Evolutionary conservation across 2,329 filamentous ascomycete genomes (phyloP), one percentile per base, ranked within the genome.

Genomic region (Talaromyces sp.): DNA sequence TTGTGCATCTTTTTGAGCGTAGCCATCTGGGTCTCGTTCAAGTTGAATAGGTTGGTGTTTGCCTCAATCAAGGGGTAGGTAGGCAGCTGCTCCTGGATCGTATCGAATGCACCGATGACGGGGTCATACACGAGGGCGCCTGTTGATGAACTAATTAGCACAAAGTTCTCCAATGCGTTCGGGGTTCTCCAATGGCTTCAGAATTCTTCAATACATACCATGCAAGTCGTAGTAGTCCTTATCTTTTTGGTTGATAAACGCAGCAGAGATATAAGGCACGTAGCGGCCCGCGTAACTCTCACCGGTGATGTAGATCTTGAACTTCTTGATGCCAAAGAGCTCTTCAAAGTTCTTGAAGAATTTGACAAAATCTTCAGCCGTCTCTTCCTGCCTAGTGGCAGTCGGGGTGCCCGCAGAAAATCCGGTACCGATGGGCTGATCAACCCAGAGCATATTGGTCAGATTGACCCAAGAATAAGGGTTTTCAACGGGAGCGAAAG

Each of bases 331-430:
- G 14, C 77, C 80, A 66, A 92, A 92, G 0, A 85, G 85, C 46
- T 89, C 78, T 61, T 91, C 76, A 66, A 91, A 92, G 75, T 91
- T 91, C 76, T 88, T 87, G 81, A 88, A 92, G 75, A 92, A 94
- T 55, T 88, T 88, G 21, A 89, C 75, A 71, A 93, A 91, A 65
- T 93, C 84, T 31, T 77, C 74, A 0, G 88, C 88, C 1, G 87
- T 81, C 64, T 92, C 88, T 51, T 86, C 83, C 65, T 91, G 84
- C 62, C 81, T 85, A 0, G 77, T 85, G 17, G 88, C 88, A 1
- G 82, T 89, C 3, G 85, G 81, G 0, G 73, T 83, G 17, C 89
- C 89, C 53, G 83, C 80, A 0, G 85, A 83, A 71, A 89, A 92
- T 14, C 89, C 89, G 0, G 88, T 89, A 31, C 81, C 81, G 12